Conservation (phyloP, 495 filamentous ascomycete genomes). For the Xylaria nigripes region DNA sequence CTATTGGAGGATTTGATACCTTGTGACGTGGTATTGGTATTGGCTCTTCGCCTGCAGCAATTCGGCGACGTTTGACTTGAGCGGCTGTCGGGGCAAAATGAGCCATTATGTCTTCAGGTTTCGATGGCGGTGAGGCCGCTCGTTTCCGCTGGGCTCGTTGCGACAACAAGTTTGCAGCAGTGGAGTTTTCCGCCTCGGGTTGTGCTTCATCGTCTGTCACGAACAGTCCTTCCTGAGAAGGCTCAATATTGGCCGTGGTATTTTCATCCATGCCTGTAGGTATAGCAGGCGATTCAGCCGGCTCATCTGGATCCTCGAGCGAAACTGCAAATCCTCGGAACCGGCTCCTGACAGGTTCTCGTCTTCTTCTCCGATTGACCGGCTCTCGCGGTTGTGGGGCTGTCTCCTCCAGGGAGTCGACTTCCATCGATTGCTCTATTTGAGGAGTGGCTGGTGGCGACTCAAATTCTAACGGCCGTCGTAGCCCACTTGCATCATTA, state of each 20-base stretch:
- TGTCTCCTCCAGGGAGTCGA: conserved; percentile 19
- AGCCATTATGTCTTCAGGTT: conserved; percentile 47
- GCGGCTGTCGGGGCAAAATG: conserved; percentile 61
- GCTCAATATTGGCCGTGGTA: conserved; percentile 9
- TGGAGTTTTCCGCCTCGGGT: conserved; percentile 11
- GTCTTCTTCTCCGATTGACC: conserved; percentile 20
- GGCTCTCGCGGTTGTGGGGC: conserved; percentile 6
- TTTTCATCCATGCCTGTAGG: conserved; percentile 3
- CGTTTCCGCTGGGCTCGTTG: conserved; percentile 37
- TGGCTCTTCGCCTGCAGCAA: conserved; percentile 40
- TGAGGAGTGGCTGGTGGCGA: conserved; percentile 13
- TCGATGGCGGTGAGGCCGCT: conserved; percentile 30
- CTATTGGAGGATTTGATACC: conserved; percentile 8
- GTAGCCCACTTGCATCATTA: conserved; percentile 61
- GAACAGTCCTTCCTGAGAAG: conserved; percentile 31
- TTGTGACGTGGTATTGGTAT: conserved; percentile 15
- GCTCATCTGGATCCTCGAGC: conserved; percentile 23
- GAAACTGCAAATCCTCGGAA: conserved; percentile 62
- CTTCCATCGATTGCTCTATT: conserved; percentile 24
- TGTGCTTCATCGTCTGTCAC: conserved; percentile 23
- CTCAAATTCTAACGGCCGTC: conserved; percentile 49
- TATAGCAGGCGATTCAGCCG: conserved; percentile 1
- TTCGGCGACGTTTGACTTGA: conserved; percentile 60
- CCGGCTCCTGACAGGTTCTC: conserved; percentile 46
- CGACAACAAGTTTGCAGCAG: conserved; percentile 19